Evolutionary conservation across 257 asterid genomes (phyloP), one percentile per base, ranked within the genome.

Genomic region (Nicotiana sylvestris): DNA sequence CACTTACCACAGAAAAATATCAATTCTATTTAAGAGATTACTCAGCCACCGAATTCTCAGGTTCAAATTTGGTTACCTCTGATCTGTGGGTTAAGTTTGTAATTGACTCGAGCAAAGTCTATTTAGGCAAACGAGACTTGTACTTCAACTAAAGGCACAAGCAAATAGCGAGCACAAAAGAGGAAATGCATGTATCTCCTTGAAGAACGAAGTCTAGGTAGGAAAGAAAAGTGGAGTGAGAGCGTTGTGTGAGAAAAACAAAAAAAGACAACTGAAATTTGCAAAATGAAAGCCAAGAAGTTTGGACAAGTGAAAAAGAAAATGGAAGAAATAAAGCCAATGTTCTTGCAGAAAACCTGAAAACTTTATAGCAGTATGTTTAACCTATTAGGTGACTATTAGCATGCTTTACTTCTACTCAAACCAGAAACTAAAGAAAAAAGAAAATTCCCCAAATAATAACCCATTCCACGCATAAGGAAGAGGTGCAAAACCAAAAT

Each of bases 401-500:
- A 25, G 80, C 80, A 76, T 76, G 46, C 13, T 27, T 27, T 8
- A 17, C 21, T 33, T 12, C n/a, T 64, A 27, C 12, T 32, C 27
- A 30, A 6, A 30, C 17, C 15, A 27, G 62, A 51, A 76, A 76
- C 13, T 27, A 76, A 76, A 51, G 64, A 74, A 25, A 76, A 25
- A 27, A 51, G 17, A 76, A 27, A 76, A 13, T 0, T 1, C 5
- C 27, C 64, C 9, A 49, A 27, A 51, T 51, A 1, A 29, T 3
- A 4, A 15, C 65, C 16, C 64, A 72, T 12, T 6, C 61, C 33
- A 51, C 10, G 27, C 80, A 76, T 76, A 64, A 76, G 2, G 64
- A 76, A 51, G 29, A 46, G 46, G 57, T 76, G 80, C 65, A 76
- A 76, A 76, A 76, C 80, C 80, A 51, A 76, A 74, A 78, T 84